Percentiles rank a stretch among this genome's conserved stretches.
Evolutionary conservation across 768 basidiomycete genomes (phyloP).

Genomic region (Thelephora ganbajun): DNA sequence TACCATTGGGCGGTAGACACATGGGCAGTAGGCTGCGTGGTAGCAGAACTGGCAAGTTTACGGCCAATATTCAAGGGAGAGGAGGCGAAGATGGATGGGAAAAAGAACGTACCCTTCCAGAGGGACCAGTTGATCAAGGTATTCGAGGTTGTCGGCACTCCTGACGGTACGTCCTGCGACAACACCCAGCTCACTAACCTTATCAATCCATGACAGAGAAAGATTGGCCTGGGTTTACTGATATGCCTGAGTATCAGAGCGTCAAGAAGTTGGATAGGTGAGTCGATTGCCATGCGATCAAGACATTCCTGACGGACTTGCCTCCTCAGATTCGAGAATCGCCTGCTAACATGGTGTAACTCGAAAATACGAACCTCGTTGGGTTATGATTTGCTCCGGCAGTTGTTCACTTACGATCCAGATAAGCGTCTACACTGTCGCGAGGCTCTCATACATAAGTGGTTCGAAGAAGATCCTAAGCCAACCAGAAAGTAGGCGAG

Average conservation of each 20-base stretch:
- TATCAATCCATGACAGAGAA: conserved; percentile 33
- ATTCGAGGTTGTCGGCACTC: conserved; percentile 88
- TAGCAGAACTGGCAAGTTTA: conserved; percentile 87
- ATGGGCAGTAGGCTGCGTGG: conserved; percentile 97
- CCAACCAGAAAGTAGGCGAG: conserved; percentile 70
- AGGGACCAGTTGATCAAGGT: conserved; percentile 90
- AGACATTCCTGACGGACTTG: no score
- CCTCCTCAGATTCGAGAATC: conserved; percentile 35
- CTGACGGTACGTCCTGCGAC: conserved; percentile 43
- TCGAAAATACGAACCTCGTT: conserved; percentile 40
- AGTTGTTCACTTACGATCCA: conserved; percentile 85
- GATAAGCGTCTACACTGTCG: conserved; percentile 72
- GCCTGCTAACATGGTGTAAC: conserved; percentile 65
- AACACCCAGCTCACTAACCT: conserved; percentile 2
- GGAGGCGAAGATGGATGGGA: conserved; percentile 92
- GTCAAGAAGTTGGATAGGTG: conserved; percentile 70
- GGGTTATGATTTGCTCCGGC: conserved; percentile 74
- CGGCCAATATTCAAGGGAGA: conserved; percentile 98
- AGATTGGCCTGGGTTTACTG: conserved; percentile 74
- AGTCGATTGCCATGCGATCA: conserved; percentile 11
- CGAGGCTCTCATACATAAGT: conserved; percentile 71
- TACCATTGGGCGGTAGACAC: conserved; percentile 95
- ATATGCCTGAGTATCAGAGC: conserved; percentile 82
- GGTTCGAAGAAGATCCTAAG: conserved; percentile 86
- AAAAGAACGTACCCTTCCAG: conserved; percentile 97